phyloP scores from a whole-genome alignment of 2,329 filamentous ascomycete species.

The Ophiostoma montium region DNA sequence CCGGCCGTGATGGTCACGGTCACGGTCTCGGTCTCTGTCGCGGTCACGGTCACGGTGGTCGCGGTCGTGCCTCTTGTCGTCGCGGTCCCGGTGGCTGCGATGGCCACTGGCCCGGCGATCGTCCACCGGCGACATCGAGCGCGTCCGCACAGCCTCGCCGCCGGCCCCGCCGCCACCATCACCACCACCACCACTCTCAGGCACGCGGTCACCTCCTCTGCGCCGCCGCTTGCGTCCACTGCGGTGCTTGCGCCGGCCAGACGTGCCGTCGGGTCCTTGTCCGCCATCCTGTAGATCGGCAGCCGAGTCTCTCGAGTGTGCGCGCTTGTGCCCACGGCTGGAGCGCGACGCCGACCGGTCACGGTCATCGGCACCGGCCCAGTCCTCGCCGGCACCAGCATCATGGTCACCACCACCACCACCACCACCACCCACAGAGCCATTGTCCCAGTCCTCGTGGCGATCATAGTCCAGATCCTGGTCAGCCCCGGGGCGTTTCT shows the following conservation, averaged over 20 bases:
- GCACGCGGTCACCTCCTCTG: neutral
- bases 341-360: conserved; percentile 7
- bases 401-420: neutral
- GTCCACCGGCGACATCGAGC: conserved; percentile 8
- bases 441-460: conserved; percentile 4
- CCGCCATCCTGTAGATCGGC: neutral
- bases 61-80: conserved; percentile 22
- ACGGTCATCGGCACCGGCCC: neutral
- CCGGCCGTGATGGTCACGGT: conserved; percentile 2
- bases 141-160: neutral
- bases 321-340: conserved; percentile 12
- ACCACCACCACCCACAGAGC: neutral
- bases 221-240: conserved; percentile 7
- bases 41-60: conserved; percentile 13
- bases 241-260: conserved; percentile 1
- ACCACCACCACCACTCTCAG: neutral
- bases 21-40: conserved; percentile 13
- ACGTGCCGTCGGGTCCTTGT: neutral
- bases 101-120: conserved; percentile 3
- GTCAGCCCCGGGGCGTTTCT: neutral
- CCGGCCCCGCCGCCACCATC: neutral
- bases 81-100: conserved; percentile 9
- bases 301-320: conserved; percentile 1
- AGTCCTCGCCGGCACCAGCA: neutral
- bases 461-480: conserved; percentile 9